Evolutionary conservation across 345 rosid genomes (phyloP), one percentile per base, ranked within the genome.

Genomic region (Eucalyptus decipiens): DNA sequence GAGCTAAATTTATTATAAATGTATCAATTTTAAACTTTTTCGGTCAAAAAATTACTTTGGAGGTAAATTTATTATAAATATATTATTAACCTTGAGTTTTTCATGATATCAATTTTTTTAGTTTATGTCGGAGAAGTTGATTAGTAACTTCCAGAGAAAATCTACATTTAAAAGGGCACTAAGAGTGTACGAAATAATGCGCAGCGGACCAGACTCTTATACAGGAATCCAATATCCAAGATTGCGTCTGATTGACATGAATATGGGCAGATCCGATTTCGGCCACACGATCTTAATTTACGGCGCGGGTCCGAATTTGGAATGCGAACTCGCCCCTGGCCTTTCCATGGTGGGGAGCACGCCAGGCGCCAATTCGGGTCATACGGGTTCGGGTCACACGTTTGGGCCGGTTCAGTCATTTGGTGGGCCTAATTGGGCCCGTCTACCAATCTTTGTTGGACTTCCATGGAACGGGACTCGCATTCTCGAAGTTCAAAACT

Each of bases 181-280:
- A 21, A 21, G 43, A 19, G 45, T 3, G 15, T 24, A 6, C 2
- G 28, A 12, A 40, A 10, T 6, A 40, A 76, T 76, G 28, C 5
- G 16, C 0, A 42, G 3, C 2, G 28, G 4, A 40, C 28, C 0
- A 40, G 5, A 11, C 28, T 4, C 47, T 40, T 40, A 47, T 76
- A 2, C 9, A 21, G 4, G 17, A 40, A 76, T 6, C 16, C 30
- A 76, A 76, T 7, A 21, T 11, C 47, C 28, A 21, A 21, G 15
- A 11, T 40, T 23, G 47, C 9, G 5, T 21, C 28, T 15, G 83
- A 40, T 21, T 3, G 47, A 37, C 47, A 11, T 21, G 47, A 76
- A 37, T 11, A 43, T 14, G 28, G 47, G 6, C 30, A 6, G 16
- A 11, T 76, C 16, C 85, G 5, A 76, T 21, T 11, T 21, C 4